Evolutionary conservation across 1,284 basidiomycete species (phyloP).

Genomic region (Cutaneotrichosporon dermatis): DNA sequence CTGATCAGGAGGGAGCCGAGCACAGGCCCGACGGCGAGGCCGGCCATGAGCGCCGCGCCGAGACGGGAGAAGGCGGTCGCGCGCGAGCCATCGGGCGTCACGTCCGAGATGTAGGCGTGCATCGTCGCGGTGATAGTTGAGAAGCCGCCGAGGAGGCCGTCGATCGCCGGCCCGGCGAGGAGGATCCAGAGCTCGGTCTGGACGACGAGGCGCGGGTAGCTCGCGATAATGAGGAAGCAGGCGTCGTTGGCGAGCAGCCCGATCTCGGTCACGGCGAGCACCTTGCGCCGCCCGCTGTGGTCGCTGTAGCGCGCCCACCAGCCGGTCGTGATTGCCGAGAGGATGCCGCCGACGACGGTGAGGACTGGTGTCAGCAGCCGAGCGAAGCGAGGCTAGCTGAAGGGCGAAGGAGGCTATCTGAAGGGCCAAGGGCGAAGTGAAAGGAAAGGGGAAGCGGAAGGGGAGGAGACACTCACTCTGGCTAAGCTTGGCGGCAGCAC

Average conservation of each 20-base stretch:
- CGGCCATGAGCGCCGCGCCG: slow-evolving; percentile 54
- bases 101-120: slow-evolving; percentile 76
- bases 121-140: slow-evolving; percentile 70
- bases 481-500: slow-evolving; percentile 62
- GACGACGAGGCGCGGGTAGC: slow-evolving; percentile 62
- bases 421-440: too few relatives aligned
- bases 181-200: slow-evolving; percentile 60
- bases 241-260: slow-evolving; percentile 73
- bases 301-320: slow-evolving; percentile 85
- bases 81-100: slow-evolving; percentile 75
- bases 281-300: slow-evolving; percentile 66
- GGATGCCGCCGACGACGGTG: slow-evolving; percentile 70
- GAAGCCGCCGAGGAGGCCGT: slow-evolving; percentile 80
- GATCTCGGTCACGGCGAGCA: slow-evolving; percentile 65
- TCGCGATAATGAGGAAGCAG: slow-evolving; percentile 71
- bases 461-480: slow-evolving; percentile 40
- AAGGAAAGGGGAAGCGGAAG: too few relatives aligned
- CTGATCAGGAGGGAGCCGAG: slow-evolving; percentile 68
- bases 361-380: slow-evolving; percentile 45
- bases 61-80: slow-evolving; percentile 76
- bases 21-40: slow-evolving; percentile 67
- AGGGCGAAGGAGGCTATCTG: too few relatives aligned
- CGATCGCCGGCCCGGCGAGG: slow-evolving; percentile 72
- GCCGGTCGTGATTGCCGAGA: slow-evolving; percentile 77
- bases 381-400: too few relatives aligned